Conservation (phyloP, 305 asterid genomes). For the Petunia hybrid region DNA sequence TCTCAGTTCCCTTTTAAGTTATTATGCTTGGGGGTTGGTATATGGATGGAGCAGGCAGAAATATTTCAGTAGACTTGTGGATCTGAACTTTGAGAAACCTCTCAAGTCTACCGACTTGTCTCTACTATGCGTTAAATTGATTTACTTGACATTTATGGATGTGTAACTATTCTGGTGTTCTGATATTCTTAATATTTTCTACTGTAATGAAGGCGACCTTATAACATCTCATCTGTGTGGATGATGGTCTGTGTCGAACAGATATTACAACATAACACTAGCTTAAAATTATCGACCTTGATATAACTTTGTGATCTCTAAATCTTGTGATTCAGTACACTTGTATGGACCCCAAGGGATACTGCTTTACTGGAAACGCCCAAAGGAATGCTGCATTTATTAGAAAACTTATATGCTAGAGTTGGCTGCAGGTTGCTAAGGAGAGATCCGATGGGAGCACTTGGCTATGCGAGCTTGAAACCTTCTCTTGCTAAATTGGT, state of each 20-base stretch:
- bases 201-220: neutral
- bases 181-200: slow-evolving; percentile 14
- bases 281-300: slow-evolving; percentile 11
- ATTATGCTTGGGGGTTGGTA: slow-evolving; percentile 9
- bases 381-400: slow-evolving; percentile 21
- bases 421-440: slow-evolving; percentile 76
- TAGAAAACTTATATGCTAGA: slow-evolving; percentile 5
- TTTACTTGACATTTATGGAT: neutral
- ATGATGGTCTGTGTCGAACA: slow-evolving; percentile 14
- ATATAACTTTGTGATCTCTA: slow-evolving; percentile 1
- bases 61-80: slow-evolving; percentile 4
- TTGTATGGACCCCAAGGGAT: slow-evolving; percentile 15
- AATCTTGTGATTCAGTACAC: neutral
- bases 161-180: neutral
- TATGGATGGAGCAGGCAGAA: slow-evolving; percentile 3
- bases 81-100: slow-evolving; percentile 31
- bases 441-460: slow-evolving; percentile 98
- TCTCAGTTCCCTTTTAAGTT: slow-evolving; percentile 19
- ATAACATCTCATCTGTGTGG: slow-evolving; percentile 18
- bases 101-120: slow-evolving; percentile 14
- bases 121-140: slow-evolving; percentile 3
- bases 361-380: neutral
- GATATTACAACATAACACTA: neutral
- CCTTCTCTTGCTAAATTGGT: slow-evolving; percentile 52
- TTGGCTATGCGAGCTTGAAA: slow-evolving; percentile 73